Conservation (phyloP, 1,284 basidiomycete species). For the Grifola frondosa region DNA sequence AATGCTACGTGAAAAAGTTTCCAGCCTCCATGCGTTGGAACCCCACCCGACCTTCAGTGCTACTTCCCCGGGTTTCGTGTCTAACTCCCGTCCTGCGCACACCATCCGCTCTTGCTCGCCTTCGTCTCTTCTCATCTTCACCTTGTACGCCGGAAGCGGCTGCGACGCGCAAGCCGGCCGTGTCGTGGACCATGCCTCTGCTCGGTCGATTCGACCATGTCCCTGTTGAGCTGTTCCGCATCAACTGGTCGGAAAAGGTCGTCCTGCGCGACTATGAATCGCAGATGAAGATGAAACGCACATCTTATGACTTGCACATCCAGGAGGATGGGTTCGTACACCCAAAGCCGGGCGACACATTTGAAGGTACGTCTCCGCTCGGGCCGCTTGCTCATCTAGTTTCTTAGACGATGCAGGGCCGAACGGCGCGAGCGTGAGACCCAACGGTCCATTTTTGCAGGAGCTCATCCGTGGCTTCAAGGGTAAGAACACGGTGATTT, state of each 20-base stretch:
- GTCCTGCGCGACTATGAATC: constrained; percentile 3
- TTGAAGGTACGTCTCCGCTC: constrained; percentile 1
- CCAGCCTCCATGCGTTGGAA: no score
- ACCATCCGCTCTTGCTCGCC: no score
- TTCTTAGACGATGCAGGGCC: not conserved
- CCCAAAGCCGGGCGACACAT: not conserved
- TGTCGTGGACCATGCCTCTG: no score
- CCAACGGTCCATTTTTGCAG: constrained; percentile 3
- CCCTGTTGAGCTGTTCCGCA: constrained; percentile 3
- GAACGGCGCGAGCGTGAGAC: not conserved
- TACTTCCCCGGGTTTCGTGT: no score
- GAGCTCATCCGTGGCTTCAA: constrained; percentile 4
- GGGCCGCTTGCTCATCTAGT: no score
- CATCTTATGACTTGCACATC: constrained; percentile 2
- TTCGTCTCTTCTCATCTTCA: no score
- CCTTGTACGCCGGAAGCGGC: no score
- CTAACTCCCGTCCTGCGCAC: no score
- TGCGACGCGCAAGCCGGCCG: no score
- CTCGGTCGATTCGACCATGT: constrained; percentile 3
- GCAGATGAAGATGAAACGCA: constrained; percentile 1
- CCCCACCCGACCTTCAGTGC: no score
- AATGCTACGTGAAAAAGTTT: no score
- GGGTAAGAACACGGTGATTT: not conserved
- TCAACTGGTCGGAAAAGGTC: not conserved
- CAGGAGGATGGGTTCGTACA: not conserved